Percentiles rank a stretch among this genome's conserved stretches.
These are phyloP conservation scores for Metschnikowia anglica DNA, from an alignment of 805 yeast genomes.

Conservation along the genomic window DNA sequence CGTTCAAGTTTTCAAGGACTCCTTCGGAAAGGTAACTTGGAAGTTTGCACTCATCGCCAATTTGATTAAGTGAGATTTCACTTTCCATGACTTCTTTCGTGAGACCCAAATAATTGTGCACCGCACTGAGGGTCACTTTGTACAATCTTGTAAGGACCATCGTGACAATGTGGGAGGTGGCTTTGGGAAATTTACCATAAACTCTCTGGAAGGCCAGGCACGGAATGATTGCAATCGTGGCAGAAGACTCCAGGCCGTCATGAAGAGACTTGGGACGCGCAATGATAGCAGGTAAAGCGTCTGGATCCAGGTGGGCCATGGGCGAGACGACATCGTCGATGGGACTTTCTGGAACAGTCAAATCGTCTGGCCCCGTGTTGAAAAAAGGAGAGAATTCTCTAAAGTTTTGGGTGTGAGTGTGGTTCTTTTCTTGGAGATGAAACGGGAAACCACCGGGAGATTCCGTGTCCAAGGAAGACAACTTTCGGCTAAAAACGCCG, in stretches of 20 bases:
- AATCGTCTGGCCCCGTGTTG: slow-evolving; percentile 2
- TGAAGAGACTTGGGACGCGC: slow-evolving; percentile 59
- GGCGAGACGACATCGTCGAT: slow-evolving; percentile 3
- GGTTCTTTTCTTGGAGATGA: background rate
- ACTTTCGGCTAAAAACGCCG: background rate
- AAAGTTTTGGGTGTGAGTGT: background rate
- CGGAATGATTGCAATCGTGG: slow-evolving; percentile 92
- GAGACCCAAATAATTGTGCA: slow-evolving; percentile 81
- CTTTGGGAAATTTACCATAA: slow-evolving; percentile 74
- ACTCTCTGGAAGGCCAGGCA: slow-evolving; percentile 74
- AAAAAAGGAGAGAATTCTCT: slow-evolving; percentile 3
- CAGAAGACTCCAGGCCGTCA: slow-evolving; percentile 27
- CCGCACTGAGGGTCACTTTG: slow-evolving; percentile 88
- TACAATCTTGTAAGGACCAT: slow-evolving; percentile 84
- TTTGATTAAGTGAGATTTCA: slow-evolving; percentile 61
- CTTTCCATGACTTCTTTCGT: slow-evolving; percentile 78
- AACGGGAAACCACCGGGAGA: slow-evolving; percentile 5
- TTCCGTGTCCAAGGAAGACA: slow-evolving; percentile 2
- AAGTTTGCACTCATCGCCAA: slow-evolving; percentile 31
- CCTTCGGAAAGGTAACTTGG: slow-evolving; percentile 67
- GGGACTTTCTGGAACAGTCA: slow-evolving; percentile 1
- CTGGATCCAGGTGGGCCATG: background rate
- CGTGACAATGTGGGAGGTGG: slow-evolving; percentile 91
- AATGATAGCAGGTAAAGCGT: slow-evolving; percentile 44
- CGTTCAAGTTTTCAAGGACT: slow-evolving; percentile 43